Evolutionary conservation across 768 basidiomycete genomes (phyloP).

Genomic region (Lactarius hengduanensis): DNA sequence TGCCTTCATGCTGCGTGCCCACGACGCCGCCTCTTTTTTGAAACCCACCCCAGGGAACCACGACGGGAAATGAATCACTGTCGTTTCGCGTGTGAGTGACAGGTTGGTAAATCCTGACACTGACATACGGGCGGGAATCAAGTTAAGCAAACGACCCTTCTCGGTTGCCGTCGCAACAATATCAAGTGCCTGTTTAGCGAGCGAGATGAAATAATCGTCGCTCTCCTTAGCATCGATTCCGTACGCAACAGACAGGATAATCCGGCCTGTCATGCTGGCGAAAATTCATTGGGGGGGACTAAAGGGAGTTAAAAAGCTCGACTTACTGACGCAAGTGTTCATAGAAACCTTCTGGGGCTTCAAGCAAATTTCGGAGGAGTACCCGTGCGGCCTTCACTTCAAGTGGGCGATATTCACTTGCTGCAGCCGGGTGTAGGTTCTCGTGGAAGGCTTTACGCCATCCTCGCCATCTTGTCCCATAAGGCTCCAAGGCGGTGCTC

Average conservation of each 20-base stretch:
- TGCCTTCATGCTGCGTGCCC: constrained; percentile 29
- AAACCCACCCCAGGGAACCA: constrained; percentile 35
- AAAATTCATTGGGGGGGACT: not conserved
- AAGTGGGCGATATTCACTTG: constrained; percentile 18
- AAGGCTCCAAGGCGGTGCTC: constrained; percentile 42
- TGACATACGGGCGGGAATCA: constrained; percentile 35
- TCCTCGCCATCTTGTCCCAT: constrained; percentile 43
- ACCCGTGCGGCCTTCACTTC: constrained; percentile 31
- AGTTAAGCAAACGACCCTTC: constrained; percentile 48
- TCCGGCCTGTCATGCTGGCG: constrained; percentile 42
- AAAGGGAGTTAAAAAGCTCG: not conserved
- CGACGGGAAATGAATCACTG: constrained; percentile 30
- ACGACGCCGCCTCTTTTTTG: constrained; percentile 28
- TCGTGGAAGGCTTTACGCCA: constrained; percentile 44
- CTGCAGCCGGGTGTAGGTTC: constrained; percentile 41
- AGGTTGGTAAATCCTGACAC: not conserved
- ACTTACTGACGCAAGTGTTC: constrained; percentile 41
- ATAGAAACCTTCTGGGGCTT: constrained; percentile 41
- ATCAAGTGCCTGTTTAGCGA: constrained; percentile 30
- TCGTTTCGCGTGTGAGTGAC: not conserved
- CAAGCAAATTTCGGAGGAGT: constrained; percentile 37
- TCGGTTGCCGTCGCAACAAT: constrained; percentile 27
- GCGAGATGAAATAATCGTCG: constrained; percentile 40
- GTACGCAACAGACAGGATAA: constrained; percentile 45
- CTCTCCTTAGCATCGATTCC: constrained; percentile 42